Conservation (phyloP, 2,329 filamentous ascomycete species). For the Pseudocercospora crystallina region DNA sequence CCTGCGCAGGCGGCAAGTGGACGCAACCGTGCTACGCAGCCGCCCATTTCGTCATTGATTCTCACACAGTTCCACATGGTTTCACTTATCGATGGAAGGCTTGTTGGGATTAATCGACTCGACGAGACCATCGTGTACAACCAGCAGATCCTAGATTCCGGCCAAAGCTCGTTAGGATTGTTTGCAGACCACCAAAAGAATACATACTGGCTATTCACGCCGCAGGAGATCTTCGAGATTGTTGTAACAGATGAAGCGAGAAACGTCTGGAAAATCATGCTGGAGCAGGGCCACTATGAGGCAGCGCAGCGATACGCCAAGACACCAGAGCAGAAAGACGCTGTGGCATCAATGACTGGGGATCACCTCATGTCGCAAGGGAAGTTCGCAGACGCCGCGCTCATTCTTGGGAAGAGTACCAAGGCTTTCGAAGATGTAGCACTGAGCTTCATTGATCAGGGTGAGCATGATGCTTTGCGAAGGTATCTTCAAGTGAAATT, state of each 20-base stretch:
- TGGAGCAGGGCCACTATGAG: slow-evolving; percentile 83
- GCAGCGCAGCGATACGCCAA: slow-evolving; percentile 82
- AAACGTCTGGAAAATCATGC: slow-evolving; percentile 92
- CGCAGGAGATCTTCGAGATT: slow-evolving; percentile 88
- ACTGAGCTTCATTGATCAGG: slow-evolving; percentile 82
- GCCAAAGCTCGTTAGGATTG: slow-evolving; percentile 77
- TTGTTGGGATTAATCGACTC: slow-evolving; percentile 83
- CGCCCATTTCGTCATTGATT: slow-evolving; percentile 75
- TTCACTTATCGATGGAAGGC: slow-evolving; percentile 74
- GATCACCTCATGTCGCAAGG: slow-evolving; percentile 82
- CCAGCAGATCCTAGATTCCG: slow-evolving; percentile 77
- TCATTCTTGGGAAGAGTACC: slow-evolving; percentile 89
- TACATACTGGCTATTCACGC: slow-evolving; percentile 95
- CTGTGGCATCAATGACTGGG: slow-evolving; percentile 85
- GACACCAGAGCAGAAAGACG: slow-evolving; percentile 78
- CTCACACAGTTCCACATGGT: slow-evolving; percentile 94
- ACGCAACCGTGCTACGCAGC: slow-evolving; percentile 64
- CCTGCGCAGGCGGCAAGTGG: slow-evolving; percentile 65
- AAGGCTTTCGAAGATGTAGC: slow-evolving; percentile 97
- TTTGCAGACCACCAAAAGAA: slow-evolving; percentile 90
- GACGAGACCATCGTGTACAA: slow-evolving; percentile 85
- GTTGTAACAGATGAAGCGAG: slow-evolving; percentile 86
- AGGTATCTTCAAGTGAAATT: slow-evolving; percentile 88
- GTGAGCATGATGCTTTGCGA: slow-evolving; percentile 84
- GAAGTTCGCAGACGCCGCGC: slow-evolving; percentile 80